These are phyloP conservation scores for Sporothrix inflata DNA, from an alignment of 2,329 filamentous ascomycete species.

Conservation along the genomic window DNA sequence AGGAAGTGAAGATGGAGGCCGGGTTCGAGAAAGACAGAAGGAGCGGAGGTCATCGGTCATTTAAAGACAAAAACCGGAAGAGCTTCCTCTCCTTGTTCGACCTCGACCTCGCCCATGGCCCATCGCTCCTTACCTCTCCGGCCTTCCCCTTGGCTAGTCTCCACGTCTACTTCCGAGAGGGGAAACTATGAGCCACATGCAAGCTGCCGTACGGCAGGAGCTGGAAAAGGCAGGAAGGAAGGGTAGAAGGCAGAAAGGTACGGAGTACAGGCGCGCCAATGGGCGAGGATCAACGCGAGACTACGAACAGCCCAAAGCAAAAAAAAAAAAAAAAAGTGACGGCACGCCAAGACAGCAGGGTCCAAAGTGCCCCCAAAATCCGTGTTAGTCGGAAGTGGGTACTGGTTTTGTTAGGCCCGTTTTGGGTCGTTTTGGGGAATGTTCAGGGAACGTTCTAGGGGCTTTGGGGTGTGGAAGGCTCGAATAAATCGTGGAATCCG, in stretches of 20 bases:
- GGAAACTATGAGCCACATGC: slow-evolving; percentile 18
- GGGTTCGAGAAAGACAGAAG: neutral
- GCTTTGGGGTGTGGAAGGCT: neutral
- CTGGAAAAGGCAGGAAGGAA: neutral
- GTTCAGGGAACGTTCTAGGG: slow-evolving; percentile 11
- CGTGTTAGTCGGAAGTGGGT: slow-evolving; percentile 15
- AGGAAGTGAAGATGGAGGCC: neutral
- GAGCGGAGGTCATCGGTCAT: slow-evolving; percentile 5
- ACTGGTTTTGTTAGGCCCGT: neutral
- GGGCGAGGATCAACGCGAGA: slow-evolving; percentile 10
- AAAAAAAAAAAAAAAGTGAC: neutral
- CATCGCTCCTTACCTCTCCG: slow-evolving; percentile 6
- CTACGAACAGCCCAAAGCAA: neutral
- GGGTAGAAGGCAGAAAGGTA: neutral
- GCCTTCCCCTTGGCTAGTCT: neutral
- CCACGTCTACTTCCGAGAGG: slow-evolving; percentile 15
- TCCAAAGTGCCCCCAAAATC: neutral
- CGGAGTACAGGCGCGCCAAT: neutral
- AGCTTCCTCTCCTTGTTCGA: neutral
- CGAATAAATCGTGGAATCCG: neutral
- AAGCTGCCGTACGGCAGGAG: neutral
- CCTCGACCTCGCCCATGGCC: neutral
- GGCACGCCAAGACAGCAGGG: neutral
- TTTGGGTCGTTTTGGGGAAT: neutral
- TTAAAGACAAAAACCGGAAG: slow-evolving; percentile 21